Percentiles rank a stretch among this genome's conserved stretches.
phyloP scores from a whole-genome alignment of 164 flowering plant species.

The Berberis thunbergii region DNA sequence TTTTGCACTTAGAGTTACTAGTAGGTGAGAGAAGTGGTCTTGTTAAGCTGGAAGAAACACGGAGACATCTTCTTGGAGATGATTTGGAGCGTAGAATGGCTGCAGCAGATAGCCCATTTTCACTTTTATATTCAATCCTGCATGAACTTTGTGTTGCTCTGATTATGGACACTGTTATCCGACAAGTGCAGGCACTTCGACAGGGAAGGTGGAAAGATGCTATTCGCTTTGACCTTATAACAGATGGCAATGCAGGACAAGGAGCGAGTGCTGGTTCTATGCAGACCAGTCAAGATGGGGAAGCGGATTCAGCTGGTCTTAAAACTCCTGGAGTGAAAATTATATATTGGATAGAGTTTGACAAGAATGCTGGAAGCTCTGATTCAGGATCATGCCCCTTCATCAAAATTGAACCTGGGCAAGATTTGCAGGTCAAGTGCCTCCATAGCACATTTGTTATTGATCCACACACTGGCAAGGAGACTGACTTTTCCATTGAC shows the following conservation, averaged over 20 bases:
- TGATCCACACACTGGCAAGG: slow-evolving; percentile 76
- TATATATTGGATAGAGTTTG: slow-evolving; percentile 75
- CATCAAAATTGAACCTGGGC: slow-evolving; percentile 86
- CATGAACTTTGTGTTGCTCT: slow-evolving; percentile 93
- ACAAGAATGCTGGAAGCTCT: slow-evolving; percentile 43
- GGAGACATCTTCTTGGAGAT: slow-evolving; percentile 82
- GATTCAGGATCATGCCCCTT: slow-evolving; percentile 61
- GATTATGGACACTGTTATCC: slow-evolving; percentile 87
- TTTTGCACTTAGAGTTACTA: slow-evolving; percentile 86
- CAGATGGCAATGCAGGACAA: slow-evolving; percentile 51
- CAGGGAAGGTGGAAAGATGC: slow-evolving; percentile 97
- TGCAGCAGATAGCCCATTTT: slow-evolving; percentile 76
- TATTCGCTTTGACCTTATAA: slow-evolving; percentile 80
- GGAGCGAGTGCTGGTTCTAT: slow-evolving; percentile 37
- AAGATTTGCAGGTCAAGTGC: slow-evolving; percentile 76
- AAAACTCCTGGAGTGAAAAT: slow-evolving; percentile 87
- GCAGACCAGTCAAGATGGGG: slow-evolving; percentile 67
- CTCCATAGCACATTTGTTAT: slow-evolving; percentile 74
- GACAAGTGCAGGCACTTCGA: slow-evolving; percentile 78
- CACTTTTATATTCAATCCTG: slow-evolving; percentile 65
- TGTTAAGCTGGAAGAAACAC: slow-evolving; percentile 68
- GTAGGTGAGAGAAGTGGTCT: slow-evolving; percentile 86
- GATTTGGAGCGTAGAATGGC: slow-evolving; percentile 98
- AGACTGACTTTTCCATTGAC: slow-evolving; percentile 73
- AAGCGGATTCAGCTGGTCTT: slow-evolving; percentile 59